A percentile compares a stretch with the other conserved stretches of the same genome.
phyloP scores from a whole-genome alignment of 768 basidiomycete genomes.

The Pleurotus pulmonarius region DNA sequence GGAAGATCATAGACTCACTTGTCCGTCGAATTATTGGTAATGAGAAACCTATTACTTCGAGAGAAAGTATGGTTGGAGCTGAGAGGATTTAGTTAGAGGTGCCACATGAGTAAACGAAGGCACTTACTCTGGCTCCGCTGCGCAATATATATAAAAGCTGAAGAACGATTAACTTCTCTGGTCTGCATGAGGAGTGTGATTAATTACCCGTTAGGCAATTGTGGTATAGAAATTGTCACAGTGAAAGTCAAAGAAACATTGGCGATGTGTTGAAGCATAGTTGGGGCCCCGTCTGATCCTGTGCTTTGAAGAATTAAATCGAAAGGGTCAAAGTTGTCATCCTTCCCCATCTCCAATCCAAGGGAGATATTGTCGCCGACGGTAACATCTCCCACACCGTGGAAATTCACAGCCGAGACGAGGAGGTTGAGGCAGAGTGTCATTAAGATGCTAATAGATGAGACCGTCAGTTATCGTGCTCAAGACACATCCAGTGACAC shows the following conservation, averaged over 20 bases:
- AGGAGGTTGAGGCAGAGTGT: neutral
- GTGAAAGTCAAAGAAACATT: neutral
- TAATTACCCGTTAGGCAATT: neutral
- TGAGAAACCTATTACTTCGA: neutral
- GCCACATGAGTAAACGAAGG: neutral
- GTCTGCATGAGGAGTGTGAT: too few relatives aligned
- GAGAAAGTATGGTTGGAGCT: neutral
- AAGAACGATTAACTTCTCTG: neutral
- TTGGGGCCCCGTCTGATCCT: neutral
- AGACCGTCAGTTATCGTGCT: neutral
- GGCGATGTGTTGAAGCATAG: neutral
- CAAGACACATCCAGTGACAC: neutral
- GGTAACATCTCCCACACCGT: neutral
- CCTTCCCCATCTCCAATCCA: neutral
- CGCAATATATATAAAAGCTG: neutral
- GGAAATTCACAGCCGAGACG: neutral
- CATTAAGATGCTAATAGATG: neutral
- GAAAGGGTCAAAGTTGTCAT: slow-evolving; percentile 1
- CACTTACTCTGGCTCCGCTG: neutral
- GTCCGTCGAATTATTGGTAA: neutral
- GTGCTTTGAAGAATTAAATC: neutral
- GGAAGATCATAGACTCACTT: neutral
- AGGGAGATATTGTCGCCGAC: neutral
- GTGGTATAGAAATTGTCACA: neutral
- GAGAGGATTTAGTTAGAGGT: neutral